These are phyloP conservation scores for Coffea eugenioides DNA, from an alignment of 257 asterid species.

Conservation along the genomic window DNA sequence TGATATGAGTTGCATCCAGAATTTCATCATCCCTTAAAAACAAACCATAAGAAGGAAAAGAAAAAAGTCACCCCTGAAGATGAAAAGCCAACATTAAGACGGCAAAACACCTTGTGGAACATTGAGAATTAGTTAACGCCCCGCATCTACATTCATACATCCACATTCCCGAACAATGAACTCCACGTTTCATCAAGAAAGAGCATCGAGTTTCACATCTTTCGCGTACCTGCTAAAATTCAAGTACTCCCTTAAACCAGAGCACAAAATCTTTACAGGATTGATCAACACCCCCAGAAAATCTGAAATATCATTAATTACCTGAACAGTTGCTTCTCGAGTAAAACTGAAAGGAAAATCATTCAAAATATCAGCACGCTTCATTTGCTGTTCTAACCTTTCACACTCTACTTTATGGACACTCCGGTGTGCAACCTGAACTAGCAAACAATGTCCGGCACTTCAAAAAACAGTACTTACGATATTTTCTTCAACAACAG, in stretches of 20 bases:
- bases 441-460: neutral
- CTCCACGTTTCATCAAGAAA: conserved; percentile 45
- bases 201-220: conserved; percentile 55
- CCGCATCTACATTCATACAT: conserved; percentile 72
- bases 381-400: conserved; percentile 73
- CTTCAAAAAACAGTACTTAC: neutral
- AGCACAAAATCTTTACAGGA: neutral
- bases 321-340: conserved; percentile 45
- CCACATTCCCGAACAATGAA: conserved; percentile 85
- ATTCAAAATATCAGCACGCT: conserved; percentile 39
- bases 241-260: conserved; percentile 11
- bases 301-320: conserved; percentile 4
- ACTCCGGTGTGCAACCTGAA: conserved; percentile 66
- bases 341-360: conserved; percentile 77
- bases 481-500: neutral
- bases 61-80: neutral
- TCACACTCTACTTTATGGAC: conserved; percentile 74
- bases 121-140: conserved; percentile 26
- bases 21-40: neutral
- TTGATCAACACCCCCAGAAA: neutral
- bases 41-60: too few relatives aligned
- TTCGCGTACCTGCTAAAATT: conserved; percentile 29
- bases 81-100: neutral
- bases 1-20: neutral
- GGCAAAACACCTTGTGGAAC: conserved; percentile 34